These are phyloP conservation scores for Stropharia rugosoannulata DNA, from an alignment of 768 basidiomycete species.

Conservation along the genomic window DNA sequence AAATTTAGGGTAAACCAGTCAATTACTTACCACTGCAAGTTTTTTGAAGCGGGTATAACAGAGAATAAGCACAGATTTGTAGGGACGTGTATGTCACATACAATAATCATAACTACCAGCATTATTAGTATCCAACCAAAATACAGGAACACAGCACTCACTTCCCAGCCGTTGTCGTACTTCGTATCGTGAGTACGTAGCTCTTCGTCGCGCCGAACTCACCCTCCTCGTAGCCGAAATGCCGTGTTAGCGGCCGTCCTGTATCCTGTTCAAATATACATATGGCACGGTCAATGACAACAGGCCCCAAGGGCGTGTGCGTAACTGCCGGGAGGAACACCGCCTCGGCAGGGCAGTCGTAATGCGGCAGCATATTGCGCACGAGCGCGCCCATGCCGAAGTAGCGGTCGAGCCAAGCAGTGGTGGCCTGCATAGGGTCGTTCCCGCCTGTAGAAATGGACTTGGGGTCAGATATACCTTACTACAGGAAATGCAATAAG, in stretches of 20 bases:
- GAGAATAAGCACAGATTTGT: background rate
- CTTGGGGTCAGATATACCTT: background rate
- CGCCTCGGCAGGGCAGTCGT: constrained; percentile 66
- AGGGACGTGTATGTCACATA: constrained; percentile 24
- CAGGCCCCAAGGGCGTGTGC: constrained; percentile 40
- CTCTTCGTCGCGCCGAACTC: constrained; percentile 65
- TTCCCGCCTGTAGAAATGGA: constrained; percentile 41
- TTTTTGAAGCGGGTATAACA: background rate
- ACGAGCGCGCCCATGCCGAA: constrained; percentile 61
- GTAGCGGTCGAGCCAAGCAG: constrained; percentile 62
- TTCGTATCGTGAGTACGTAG: constrained; percentile 56
- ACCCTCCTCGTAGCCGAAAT: constrained; percentile 49
- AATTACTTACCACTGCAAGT: constrained; percentile 27
- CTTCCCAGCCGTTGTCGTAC: constrained; percentile 64
- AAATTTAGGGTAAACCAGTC: background rate
- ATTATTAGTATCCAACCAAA: background rate
- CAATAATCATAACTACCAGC: constrained; percentile 50
- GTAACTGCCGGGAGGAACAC: constrained; percentile 60
- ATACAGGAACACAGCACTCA: constrained; percentile 28
- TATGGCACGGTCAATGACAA: constrained; percentile 51
- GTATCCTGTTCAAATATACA: constrained; percentile 66
- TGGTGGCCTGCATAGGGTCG: constrained; percentile 60
- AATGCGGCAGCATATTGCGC: constrained; percentile 64
- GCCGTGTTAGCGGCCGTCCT: constrained; percentile 55
- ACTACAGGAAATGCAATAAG: background rate